Percentiles rank a stretch among this genome's conserved stretches.
Conservation (phyloP, 441 rosid genomes). For the Corymbia citriodora region DNA sequence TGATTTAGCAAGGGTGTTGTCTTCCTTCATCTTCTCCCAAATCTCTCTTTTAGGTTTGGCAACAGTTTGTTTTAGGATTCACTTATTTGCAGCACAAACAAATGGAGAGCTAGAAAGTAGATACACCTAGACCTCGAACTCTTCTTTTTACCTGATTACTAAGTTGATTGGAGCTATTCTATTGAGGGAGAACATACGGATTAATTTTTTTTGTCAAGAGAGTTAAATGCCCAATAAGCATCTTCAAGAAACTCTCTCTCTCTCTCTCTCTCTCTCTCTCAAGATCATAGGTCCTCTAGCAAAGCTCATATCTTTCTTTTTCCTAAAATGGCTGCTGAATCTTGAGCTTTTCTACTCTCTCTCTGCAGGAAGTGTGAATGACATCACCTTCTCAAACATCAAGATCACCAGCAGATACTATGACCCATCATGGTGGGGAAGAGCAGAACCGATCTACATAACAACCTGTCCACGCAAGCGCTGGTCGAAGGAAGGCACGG, state of each 20-base stretch:
- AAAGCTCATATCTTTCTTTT: not conserved
- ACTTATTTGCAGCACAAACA: not conserved
- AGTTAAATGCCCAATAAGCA: not conserved
- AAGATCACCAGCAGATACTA: slow-evolving; percentile 81
- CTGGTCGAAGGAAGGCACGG: slow-evolving; percentile 41
- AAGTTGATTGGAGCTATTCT: not conserved
- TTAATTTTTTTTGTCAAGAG: not conserved
- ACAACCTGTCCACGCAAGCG: slow-evolving; percentile 62
- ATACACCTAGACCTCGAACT: not conserved
- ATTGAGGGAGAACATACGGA: not conserved
- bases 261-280: not conserved
- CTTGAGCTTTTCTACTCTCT: not conserved
- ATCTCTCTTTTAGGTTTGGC: not conserved
- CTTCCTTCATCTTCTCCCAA: not conserved
- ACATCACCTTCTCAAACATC: slow-evolving; percentile 73
- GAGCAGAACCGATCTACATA: slow-evolving; percentile 86
- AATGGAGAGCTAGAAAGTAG: not conserved
- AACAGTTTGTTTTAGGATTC: not conserved
- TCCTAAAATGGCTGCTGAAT: not conserved
- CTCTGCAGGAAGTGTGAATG: slow-evolving; percentile 72
- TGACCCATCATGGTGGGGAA: slow-evolving; percentile 91
- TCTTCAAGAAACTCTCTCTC: not conserved
- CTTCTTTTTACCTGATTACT: not conserved
- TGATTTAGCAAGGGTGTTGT: not conserved
- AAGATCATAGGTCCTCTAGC: not conserved